Evolutionary conservation across 257 asterid species (phyloP).

Genomic region (Forsythia suspensa): DNA sequence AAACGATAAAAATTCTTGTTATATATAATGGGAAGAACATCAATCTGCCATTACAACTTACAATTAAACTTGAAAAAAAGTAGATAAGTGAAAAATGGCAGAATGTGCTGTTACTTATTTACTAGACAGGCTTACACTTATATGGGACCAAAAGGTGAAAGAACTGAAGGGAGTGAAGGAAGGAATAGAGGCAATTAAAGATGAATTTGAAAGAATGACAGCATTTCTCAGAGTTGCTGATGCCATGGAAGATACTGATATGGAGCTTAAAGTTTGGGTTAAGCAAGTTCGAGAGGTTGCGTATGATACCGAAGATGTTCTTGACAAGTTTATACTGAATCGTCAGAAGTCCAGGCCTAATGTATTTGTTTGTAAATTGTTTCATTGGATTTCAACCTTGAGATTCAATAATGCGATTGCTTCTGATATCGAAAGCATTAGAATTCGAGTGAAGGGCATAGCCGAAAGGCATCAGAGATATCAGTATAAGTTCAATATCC

Average conservation of each 20-base stretch:
- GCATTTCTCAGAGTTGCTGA: slow-evolving; percentile 23
- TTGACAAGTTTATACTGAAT: slow-evolving; percentile 12
- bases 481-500: neutral
- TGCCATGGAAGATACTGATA: neutral
- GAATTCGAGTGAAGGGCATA: neutral
- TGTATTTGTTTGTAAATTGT: neutral
- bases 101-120: neutral
- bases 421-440: slow-evolving; percentile 8
- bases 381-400: neutral
- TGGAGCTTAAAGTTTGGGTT: slow-evolving; percentile 14
- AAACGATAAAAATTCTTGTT: too few relatives aligned
- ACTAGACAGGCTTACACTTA: neutral
- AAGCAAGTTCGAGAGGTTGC: slow-evolving; percentile 25
- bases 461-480: slow-evolving; percentile 17
- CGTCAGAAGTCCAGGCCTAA: neutral
- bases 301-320: slow-evolving; percentile 25
- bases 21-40: too few relatives aligned
- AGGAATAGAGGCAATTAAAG: slow-evolving; percentile 9
- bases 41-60: neutral
- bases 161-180: slow-evolving; percentile 1
- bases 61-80: neutral
- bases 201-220: slow-evolving; percentile 17
- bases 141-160: neutral
- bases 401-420: neutral
- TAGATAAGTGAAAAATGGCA: neutral